These are phyloP conservation scores for Solanum hybrid DNA, from an alignment of 305 asterid species.

Conservation along the genomic window DNA sequence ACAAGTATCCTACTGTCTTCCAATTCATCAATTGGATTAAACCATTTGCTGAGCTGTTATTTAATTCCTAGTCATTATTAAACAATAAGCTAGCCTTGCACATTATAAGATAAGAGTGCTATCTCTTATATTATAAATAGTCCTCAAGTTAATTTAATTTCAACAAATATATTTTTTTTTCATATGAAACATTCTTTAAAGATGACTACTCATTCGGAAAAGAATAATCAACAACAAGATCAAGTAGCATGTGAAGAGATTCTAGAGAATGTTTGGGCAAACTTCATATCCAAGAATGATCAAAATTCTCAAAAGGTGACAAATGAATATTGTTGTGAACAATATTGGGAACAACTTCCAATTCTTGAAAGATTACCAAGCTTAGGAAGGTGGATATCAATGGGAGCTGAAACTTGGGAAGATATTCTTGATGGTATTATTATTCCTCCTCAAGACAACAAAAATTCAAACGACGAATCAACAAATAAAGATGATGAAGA, in stretches of 20 bases:
- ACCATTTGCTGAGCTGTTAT: neutral
- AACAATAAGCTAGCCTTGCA: neutral
- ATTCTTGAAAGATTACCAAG: constrained; percentile 50
- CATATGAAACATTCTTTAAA: neutral
- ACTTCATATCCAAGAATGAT: constrained; percentile 36
- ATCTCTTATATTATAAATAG: neutral
- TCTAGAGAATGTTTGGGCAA: constrained; percentile 71
- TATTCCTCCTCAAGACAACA: neutral
- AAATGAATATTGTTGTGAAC: neutral
- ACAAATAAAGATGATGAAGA: neutral
- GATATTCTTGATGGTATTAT: constrained; percentile 30
- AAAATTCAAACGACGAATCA: neutral
- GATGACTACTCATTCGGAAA: neutral
- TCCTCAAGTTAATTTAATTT: neutral
- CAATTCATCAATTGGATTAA: constrained; percentile 16
- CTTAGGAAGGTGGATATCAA: constrained; percentile 57
- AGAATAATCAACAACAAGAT: neutral
- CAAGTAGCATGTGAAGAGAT: constrained; percentile 18
- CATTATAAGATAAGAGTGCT: neutral
- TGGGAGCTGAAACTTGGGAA: constrained; percentile 66
- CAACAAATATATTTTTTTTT: neutral
- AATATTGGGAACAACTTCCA: constrained; percentile 35
- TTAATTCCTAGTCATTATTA: neutral
- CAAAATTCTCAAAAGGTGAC: neutral
- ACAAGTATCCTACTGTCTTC: constrained; percentile 35